Evolutionary conservation across 2,329 filamentous ascomycete species (phyloP).

Genomic region (Penicillium palitans): DNA sequence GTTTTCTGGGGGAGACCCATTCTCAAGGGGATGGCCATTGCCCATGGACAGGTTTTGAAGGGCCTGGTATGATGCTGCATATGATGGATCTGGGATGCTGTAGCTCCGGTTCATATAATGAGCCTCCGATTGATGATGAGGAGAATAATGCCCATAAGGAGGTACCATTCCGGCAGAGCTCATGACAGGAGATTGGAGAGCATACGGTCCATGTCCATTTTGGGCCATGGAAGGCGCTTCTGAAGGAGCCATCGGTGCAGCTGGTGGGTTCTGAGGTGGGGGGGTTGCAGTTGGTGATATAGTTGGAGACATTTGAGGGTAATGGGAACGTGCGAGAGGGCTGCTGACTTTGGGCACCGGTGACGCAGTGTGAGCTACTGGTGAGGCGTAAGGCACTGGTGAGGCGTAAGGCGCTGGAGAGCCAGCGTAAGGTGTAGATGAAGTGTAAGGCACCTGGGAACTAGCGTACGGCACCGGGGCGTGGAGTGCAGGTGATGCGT

Average conservation of each 20-base stretch:
- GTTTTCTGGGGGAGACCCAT: constrained; percentile 35
- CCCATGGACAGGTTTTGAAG: constrained; percentile 31
- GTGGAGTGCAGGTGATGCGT: neutral
- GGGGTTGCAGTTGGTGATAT: constrained; percentile 38
- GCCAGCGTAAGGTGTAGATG: constrained; percentile 7
- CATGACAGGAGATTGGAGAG: constrained; percentile 40
- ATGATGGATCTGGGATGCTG: constrained; percentile 30
- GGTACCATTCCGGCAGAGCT: constrained; percentile 34
- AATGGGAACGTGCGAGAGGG: constrained; percentile 36
- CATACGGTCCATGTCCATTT: constrained; percentile 33
- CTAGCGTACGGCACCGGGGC: constrained; percentile 1
- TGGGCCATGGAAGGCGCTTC: constrained; percentile 29
- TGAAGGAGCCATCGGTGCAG: constrained; percentile 22
- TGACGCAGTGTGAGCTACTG: constrained; percentile 22
- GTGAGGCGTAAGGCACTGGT: constrained; percentile 12
- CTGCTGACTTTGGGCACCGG: constrained; percentile 37
- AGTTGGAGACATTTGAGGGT: constrained; percentile 38
- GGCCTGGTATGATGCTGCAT: constrained; percentile 34
- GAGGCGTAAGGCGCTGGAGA: constrained; percentile 2
- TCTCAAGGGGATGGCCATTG: constrained; percentile 25
- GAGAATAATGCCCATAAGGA: constrained; percentile 34
- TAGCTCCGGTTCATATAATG: constrained; percentile 34
- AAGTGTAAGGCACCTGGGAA: neutral
- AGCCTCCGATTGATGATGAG: constrained; percentile 30
- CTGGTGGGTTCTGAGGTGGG: constrained; percentile 19